phyloP scores from a whole-genome alignment of 2,329 filamentous ascomycete genomes.

The Ophiostoma perfectum region DNA sequence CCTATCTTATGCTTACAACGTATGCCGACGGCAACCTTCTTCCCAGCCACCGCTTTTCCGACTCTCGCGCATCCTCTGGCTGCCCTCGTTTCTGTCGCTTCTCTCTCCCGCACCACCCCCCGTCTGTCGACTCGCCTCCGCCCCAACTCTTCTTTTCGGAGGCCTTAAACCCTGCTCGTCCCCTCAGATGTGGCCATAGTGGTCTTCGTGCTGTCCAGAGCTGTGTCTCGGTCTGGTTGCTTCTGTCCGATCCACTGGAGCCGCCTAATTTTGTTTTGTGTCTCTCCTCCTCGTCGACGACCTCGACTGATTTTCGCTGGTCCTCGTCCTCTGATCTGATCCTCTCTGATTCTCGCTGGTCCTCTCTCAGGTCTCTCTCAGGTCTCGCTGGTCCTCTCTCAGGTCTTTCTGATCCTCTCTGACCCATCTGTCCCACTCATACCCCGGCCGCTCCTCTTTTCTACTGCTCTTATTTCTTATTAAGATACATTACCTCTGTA shows the following conservation, averaged over 20 bases:
- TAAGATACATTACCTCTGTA: not conserved
- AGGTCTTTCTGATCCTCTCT: not conserved
- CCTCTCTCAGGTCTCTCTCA: no score
- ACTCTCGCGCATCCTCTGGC: no score
- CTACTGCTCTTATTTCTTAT: not conserved
- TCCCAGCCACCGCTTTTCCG: slow-evolving; percentile 24
- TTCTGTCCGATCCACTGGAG: not conserved
- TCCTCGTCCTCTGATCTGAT: no score
- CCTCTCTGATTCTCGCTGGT: not conserved
- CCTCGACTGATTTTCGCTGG: not conserved
- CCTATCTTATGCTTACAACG: not conserved
- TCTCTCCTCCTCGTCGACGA: not conserved
- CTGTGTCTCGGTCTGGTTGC: not conserved
- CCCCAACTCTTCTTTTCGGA: not conserved
- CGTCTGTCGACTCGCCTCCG: not conserved
- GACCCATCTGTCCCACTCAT: slow-evolving; percentile 1
- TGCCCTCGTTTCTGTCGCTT: not conserved
- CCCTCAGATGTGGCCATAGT: not conserved
- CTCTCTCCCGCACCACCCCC: not conserved
- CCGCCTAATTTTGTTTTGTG: slow-evolving; percentile 1
- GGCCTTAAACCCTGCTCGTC: not conserved
- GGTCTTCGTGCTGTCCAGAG: not conserved
- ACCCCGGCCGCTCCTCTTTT: not conserved
- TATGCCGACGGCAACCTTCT: slow-evolving; percentile 3
- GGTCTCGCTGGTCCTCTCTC: no score